These are phyloP conservation scores for Echites panduratus DNA, from an alignment of 257 asterid genomes.

Conservation along the genomic window DNA sequence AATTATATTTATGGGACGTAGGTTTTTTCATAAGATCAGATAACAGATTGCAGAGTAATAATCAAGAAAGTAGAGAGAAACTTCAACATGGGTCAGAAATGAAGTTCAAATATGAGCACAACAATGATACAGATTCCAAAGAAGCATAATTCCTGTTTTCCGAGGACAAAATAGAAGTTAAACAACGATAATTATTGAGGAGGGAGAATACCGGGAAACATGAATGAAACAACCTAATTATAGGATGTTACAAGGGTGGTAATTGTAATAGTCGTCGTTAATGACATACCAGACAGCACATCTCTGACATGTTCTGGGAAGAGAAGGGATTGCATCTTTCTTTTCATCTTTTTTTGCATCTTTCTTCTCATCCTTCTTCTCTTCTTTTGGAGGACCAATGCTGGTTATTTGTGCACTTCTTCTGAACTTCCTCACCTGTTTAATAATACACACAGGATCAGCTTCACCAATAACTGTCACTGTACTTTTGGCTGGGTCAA, in stretches of 20 bases:
- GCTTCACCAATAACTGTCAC: slow-evolving; percentile 34
- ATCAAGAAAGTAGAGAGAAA: neutral
- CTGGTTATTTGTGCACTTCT: slow-evolving; percentile 6
- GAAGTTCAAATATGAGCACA: neutral
- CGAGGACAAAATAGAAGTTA: neutral
- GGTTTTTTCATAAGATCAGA: no score
- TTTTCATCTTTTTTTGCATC: no score
- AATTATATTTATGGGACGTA: no score
- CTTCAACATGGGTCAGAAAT: neutral
- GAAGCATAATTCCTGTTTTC: neutral
- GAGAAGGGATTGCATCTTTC: slow-evolving; percentile 20
- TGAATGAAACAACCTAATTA: slow-evolving; percentile 4
- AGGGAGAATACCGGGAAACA: neutral
- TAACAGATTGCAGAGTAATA: no score
- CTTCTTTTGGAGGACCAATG: slow-evolving; percentile 19
- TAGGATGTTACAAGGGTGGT: slow-evolving; percentile 26
- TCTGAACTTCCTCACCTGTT: slow-evolving; percentile 28
- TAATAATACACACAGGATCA: slow-evolving; percentile 30
- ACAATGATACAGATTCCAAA: neutral
- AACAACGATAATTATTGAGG: neutral
- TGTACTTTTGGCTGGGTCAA: slow-evolving; percentile 27
- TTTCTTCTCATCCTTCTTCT: slow-evolving; percentile 28
- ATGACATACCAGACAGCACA: slow-evolving; percentile 28
- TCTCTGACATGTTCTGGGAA: slow-evolving; percentile 24
- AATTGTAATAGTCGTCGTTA: slow-evolving; percentile 11